Base-by-base conservation (phyloP, 2,329 filamentous ascomycete genomes). In the Cladorrhinum sp. region DNA sequence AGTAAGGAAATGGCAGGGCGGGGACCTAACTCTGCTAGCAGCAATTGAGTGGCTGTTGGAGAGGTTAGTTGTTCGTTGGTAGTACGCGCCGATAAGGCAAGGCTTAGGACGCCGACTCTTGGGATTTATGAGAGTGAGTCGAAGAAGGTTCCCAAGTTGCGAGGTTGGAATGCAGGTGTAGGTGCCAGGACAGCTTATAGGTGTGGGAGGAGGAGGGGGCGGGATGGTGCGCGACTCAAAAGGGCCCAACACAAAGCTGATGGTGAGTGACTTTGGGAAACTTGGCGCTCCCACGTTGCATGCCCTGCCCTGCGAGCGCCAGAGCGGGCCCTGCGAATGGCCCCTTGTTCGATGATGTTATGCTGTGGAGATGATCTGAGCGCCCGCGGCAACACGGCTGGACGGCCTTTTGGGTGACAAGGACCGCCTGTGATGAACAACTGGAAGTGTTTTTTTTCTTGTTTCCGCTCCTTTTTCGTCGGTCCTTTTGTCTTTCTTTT, bases 331-430 rank as follows among this genome's bases (percentile, higher is more conserved):
- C 14, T 42, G 39, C 59, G 36, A 57, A 36, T 46, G 50, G 53
- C 61, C 65, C n/a, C 66, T 65, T 54, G 67, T 62, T 49, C 64
- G 67, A 70, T 70, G 69, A 69, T 70, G 69, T 61, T 69, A 70
- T 71, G 61, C 24, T 64, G 62, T 65, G 64, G 62, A 60, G 61
- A 62, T 64, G 60, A 62, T 63, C 64, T 57, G 57, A 62, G 65
- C 55, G 61, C 52, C 55, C 36, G 36, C 50, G 52, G 54, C 51
- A 52, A 23, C 61, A 56, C 55, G 50, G 55, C 26, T 7, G 51
- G 36, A 30, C 30, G 42, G 14, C n/a, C 4, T 20, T 46, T 46
- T 21, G 36, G 42, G 23, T 57, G 54, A 57, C 39, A 57, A 28
- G 54, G 26, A 24, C 23, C 20, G 23, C 54, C 54, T 57, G 33